Conservation (phyloP, 768 basidiomycete genomes). For the Phylloporus sp. region DNA sequence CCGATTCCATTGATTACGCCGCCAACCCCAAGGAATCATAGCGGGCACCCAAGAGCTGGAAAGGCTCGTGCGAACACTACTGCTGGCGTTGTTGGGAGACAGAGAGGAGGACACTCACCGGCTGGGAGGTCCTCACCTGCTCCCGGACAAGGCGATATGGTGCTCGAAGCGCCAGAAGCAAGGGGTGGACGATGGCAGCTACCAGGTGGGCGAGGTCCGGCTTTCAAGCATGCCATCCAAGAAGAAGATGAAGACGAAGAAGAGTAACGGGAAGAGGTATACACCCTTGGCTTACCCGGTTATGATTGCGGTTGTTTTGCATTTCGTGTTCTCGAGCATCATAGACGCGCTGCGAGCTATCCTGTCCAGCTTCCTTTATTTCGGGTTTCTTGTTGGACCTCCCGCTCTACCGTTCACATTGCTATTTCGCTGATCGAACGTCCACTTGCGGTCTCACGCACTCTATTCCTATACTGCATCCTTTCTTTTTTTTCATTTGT, state of each 20-base stretch:
- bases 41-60: slow-evolving; percentile 34
- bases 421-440: slow-evolving; percentile 14
- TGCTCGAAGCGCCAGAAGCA: slow-evolving; percentile 44
- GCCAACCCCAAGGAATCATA: slow-evolving; percentile 47
- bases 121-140: slow-evolving; percentile 57
- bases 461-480: slow-evolving; percentile 3
- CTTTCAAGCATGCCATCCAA: slow-evolving; percentile 68
- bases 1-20: slow-evolving; percentile 40
- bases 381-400: slow-evolving; percentile 4
- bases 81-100: slow-evolving; percentile 27
- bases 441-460: slow-evolving; percentile 3
- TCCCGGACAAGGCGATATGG: slow-evolving; percentile 41
- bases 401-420: slow-evolving; percentile 6
- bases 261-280: slow-evolving; percentile 33
- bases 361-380: neutral
- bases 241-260: slow-evolving; percentile 88
- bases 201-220: slow-evolving; percentile 62
- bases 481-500: slow-evolving; percentile 1
- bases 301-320: slow-evolving; percentile 6
- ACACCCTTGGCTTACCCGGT: slow-evolving; percentile 1
- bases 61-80: slow-evolving; percentile 25
- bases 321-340: slow-evolving; percentile 12
- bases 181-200: slow-evolving; percentile 63
- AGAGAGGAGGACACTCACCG: slow-evolving; percentile 56
- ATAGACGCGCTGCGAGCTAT: slow-evolving; percentile 8